Base-by-base conservation (phyloP, 495 filamentous ascomycete genomes). In the Hypoxylon fragiforme region DNA sequence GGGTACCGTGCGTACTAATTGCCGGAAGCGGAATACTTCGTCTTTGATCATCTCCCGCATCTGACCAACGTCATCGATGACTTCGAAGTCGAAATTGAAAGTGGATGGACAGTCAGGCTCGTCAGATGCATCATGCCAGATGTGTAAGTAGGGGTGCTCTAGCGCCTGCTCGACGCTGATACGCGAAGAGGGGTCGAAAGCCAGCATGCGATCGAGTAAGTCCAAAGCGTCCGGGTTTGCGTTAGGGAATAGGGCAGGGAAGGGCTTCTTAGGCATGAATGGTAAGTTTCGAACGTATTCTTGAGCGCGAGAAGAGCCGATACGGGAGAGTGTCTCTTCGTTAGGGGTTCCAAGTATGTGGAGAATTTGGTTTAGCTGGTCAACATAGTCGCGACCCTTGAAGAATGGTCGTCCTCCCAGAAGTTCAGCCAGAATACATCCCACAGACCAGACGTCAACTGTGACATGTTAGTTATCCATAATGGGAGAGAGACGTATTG, bases 361-460 rank as follows among this genome's bases (percentile, higher is more conserved):
- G 38, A 98, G 82, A 67, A 98, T 98, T 73, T 97, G 95, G 79
- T 97, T 97, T 61, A 98, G 85, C 73, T 98, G 94, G 73, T 98
- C 94, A 64, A 98, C 94, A 62, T 98, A 97, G 75, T 98, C 94
- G 47, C 95, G 88, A 38, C 94, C 94, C 77, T 98, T 98, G 81
- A 98, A 98, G 80, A 98, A 97, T 26, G 94, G 94, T 44, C 94
- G 87, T 34, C 95, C 92, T 37, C 95, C 95, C 3, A 98, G 86
- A 1, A 98, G 84, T 70, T 98, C 94, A 32, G 94, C 94, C 11
- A 98, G 83, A 65, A 98, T 98, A 73, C 94, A 98, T 44, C 94
- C 94, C 13, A 98, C 92, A 18, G 94, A 98, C 94, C 94, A 98
- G 20, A 98, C 92, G 67, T 98, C 94, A 71, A 97, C 91, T 96